Evolutionary conservation across 169 alveolate species (phyloP), one percentile per base, ranked within the genome.

Genomic region (Eimeria mitis): DNA sequence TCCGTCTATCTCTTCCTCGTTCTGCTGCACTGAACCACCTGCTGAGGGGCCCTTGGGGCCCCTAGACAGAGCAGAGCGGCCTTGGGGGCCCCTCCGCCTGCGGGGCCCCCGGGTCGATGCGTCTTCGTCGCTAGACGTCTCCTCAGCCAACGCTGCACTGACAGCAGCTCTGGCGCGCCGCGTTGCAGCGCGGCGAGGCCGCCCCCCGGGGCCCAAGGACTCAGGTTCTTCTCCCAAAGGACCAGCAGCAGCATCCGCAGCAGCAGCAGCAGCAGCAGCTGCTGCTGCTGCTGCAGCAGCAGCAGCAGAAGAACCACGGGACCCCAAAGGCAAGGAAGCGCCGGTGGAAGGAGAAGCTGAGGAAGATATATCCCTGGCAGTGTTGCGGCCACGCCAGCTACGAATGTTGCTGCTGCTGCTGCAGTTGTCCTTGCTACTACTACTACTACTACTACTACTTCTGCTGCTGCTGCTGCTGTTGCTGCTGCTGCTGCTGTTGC

Each of bases 121-220:
- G 2, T 19, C 87, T 23, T 23, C 87, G 6, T 84, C 91, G 31
- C 78, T 84, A n/a, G 59, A 59, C n/a, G 13, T 25, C 91, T 84
- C 91, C n/a, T 34, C 91, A 59, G 91, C 63, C 5, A 84, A 40
- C 1, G 91, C 76, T 14, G 91, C 91, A 37, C 63, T 54, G 49
- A 84, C 91, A 21, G 91, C 91, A 56, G 91, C 76, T n/a, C 91
- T 31, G 31, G 78, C 91, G 23, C 91, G 73, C 59, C 78, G 52
- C 37, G 91, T 59, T 34, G 91, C 91, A 5, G 91, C 91, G 11
- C 91, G 91, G 31, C 54, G 76, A 40, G 91, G 91, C 1, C 91
- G 91, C 59, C 78, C 56, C 14, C 78, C 73, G 23, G 59, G 89
- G 9, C 70, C 89, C 52, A 81, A 13, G 5, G 42, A 7, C n/a